phyloP scores from a whole-genome alignment of 768 basidiomycete species.

The Fibroporia radiculosa region DNA sequence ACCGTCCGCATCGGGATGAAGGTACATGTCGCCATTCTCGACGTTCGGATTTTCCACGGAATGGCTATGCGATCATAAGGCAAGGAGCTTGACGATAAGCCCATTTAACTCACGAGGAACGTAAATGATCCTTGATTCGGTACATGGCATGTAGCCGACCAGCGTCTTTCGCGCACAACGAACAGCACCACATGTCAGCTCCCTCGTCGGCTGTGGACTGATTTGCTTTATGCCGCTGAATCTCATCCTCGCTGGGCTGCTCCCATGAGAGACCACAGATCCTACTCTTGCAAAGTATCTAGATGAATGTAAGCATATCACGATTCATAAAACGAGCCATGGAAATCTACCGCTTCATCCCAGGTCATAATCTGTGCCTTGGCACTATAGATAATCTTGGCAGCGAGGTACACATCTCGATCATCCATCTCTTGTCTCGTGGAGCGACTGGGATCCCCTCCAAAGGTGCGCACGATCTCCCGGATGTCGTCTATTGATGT shows the following conservation, averaged over 20 bases:
- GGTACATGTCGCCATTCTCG: constrained; percentile 1
- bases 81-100: not conserved
- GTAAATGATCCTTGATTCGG: not conserved
- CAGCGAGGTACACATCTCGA: not conserved
- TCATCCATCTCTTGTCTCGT: not conserved
- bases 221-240: not conserved
- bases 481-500: not conserved
- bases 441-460: not conserved
- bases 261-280: too few relatives aligned
- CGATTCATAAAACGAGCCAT: not conserved
- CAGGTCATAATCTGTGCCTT: not conserved
- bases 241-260: too few relatives aligned
- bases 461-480: not conserved
- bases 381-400: not conserved
- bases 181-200: not conserved
- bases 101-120: not conserved
- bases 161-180: not conserved
- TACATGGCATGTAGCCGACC: not conserved
- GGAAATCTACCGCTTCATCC: not conserved
- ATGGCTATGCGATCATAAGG: not conserved
- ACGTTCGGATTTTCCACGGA: not conserved
- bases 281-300: not conserved
- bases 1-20: not conserved
- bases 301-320: not conserved
- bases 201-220: not conserved